These are phyloP conservation scores for Fusarium sambucinum DNA, from an alignment of 2,329 filamentous ascomycete genomes.

Conservation along the genomic window DNA sequence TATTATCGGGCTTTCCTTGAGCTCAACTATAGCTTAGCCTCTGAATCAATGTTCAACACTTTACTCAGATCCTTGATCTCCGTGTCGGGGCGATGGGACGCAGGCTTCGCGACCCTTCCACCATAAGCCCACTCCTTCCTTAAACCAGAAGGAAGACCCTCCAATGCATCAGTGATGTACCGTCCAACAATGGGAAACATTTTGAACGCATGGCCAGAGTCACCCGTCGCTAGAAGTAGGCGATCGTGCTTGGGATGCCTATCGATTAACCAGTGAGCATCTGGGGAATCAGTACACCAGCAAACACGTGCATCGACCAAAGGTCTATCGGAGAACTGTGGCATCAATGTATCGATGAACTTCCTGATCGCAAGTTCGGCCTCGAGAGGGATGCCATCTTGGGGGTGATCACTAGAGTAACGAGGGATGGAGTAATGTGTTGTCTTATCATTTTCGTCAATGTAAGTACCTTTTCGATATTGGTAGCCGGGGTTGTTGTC, in stretches of 20 bases:
- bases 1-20: too few species aligned
- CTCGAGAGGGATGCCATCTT: neutral
- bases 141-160: neutral
- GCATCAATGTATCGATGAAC: constrained; percentile 10
- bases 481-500: constrained; percentile 15
- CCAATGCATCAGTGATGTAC: constrained; percentile 7
- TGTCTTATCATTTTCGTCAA: neutral
- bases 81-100: constrained; percentile 11
- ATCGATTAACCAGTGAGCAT: constrained; percentile 17
- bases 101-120: neutral
- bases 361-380: neutral
- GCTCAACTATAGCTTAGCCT: neutral
- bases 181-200: constrained; percentile 6
- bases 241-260: neutral
- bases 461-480: neutral
- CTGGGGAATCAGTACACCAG: constrained; percentile 13
- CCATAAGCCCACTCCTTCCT: constrained; percentile 16
- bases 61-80: constrained; percentile 12
- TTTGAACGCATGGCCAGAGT: constrained; percentile 13
- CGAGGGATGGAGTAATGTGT: constrained; percentile 3
- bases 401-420: constrained; percentile 2
- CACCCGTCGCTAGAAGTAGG: constrained; percentile 8
- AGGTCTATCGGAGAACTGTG: neutral
- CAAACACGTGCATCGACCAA: neutral
- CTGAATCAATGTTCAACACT: neutral